phyloP scores from a whole-genome alignment of 202 grass and related monocot species.

The Zoysia matrella region DNA sequence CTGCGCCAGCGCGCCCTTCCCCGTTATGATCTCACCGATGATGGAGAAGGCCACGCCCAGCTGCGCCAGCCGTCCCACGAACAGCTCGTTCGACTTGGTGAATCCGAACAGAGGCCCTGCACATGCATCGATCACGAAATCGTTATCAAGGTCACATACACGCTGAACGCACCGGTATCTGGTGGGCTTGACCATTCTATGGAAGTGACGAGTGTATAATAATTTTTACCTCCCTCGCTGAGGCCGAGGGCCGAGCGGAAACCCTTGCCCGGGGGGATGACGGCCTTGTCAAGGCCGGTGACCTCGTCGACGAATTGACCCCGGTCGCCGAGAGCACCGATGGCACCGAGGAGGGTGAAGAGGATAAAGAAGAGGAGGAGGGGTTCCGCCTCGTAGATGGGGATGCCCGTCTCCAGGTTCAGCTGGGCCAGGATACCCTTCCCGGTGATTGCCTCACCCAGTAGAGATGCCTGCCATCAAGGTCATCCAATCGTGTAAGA shows the following conservation, averaged over 20 bases:
- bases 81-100: constrained; percentile 99
- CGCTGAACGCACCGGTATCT: too few relatives aligned
- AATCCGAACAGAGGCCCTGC: constrained; percentile 93
- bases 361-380: constrained; percentile 99
- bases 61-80: constrained; percentile 96
- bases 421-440: constrained; percentile 94
- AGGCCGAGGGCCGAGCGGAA: constrained; percentile 79
- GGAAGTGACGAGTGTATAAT: neutral
- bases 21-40: constrained; percentile 95
- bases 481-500: neutral
- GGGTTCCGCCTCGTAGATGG: constrained; percentile 98
- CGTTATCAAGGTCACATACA: neutral
- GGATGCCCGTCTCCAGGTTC: constrained; percentile 96
- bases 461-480: constrained; percentile 67
- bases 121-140: neutral
- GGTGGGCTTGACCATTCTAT: neutral
- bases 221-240: constrained; percentile 70
- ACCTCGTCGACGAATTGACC: constrained; percentile 79
- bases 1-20: constrained; percentile 95
- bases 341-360: constrained; percentile 97
- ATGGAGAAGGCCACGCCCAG: constrained; percentile 97
- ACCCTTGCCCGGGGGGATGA: constrained; percentile 88
- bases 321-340: constrained; percentile 96
- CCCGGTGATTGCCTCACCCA: constrained; percentile 96
- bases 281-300: constrained; percentile 82